Percentiles rank a stretch among this genome's conserved stretches.
These are phyloP conservation scores for Fragosphaeria purpurea DNA, from an alignment of 2,329 filamentous ascomycete species.

Conservation along the genomic window DNA sequence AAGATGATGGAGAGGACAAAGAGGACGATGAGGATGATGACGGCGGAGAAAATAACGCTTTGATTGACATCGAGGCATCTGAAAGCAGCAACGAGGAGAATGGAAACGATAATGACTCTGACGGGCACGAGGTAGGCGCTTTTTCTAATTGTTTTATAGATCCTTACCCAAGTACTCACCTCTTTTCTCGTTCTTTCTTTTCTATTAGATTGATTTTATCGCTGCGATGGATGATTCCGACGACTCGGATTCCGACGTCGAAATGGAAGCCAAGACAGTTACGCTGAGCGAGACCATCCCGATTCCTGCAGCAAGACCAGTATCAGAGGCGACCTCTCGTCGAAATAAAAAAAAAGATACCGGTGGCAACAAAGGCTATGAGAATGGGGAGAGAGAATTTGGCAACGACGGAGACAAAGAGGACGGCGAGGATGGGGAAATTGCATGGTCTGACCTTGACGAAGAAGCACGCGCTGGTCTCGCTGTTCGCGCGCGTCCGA, in stretches of 20 bases:
- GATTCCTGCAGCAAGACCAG: too few species aligned
- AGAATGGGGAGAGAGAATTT: conserved; percentile 25
- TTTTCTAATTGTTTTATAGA: too few species aligned
- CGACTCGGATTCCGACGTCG: conserved; percentile 59
- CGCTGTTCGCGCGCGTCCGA: conserved; percentile 81
- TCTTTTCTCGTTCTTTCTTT: neutral
- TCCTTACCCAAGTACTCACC: neutral
- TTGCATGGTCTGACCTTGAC: conserved; percentile 72
- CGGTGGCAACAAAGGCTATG: conserved; percentile 13
- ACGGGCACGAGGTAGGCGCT: conserved; percentile 13
- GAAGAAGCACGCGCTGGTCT: conserved; percentile 73
- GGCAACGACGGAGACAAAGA: conserved; percentile 44
- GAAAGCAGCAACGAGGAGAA: conserved; percentile 25
- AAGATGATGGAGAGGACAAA: conserved; percentile 18
- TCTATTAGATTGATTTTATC: conserved; percentile 40
- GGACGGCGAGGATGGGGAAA: conserved; percentile 69
- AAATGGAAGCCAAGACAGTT: conserved; percentile 57
- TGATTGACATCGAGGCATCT: conserved; percentile 21
- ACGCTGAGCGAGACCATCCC: conserved; percentile 16
- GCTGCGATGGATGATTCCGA: conserved; percentile 52
- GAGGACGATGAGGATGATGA: conserved; percentile 22
- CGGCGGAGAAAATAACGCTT: conserved; percentile 15
- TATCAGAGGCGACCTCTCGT: too few species aligned
- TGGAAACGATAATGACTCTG: conserved; percentile 20
- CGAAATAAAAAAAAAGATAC: conserved; percentile 22